Base-by-base conservation (phyloP, 1,139 yeast genomes). In the Hansenula lynferdii region DNA sequence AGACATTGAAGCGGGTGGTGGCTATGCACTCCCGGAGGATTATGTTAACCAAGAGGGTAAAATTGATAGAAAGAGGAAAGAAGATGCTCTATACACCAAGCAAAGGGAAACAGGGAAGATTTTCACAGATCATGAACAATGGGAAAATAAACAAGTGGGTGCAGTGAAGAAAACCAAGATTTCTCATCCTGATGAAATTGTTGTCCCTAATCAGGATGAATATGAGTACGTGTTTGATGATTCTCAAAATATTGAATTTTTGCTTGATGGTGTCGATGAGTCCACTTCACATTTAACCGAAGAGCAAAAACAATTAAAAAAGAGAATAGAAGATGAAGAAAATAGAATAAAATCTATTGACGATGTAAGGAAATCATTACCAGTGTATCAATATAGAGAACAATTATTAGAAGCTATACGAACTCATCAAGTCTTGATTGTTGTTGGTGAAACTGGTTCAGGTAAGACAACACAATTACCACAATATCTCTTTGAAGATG, bases 381-480 rank as follows among this genome's bases (percentile, higher is more conserved):
- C 98, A 0, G 96, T 90, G 1, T 86, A 67, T 52, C 64, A 70
- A 38, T 83, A 77, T 62, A 68, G 87, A 39, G 65, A 72, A 2
- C 70, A 76, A 37, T 70, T 92, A 22, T 59, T 92, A n/a, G 69
- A 72, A 0, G 78, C 87, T 0, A 71, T 92, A 3, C 56, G 60
- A 17, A 62, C 72, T 14, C 76, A 85, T 51, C 96, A 87, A 54
- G 83, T 90, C 25, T 57, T 90, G 28, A 84, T 92, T 31, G 84
- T 92, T 34, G 96, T 92, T 26, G 98, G 98, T 43, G 97, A 92
- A 57, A 92, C 98, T 0, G 98, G 98, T 34, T 89, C 97, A 0
- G 98, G 98, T 51, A 92, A 92, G 53, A 92, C 98, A 0, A 92
- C 98, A 0, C 97, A 92, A 60, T 64, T 92, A 11, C 97, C 97